Conservation (phyloP, 805 yeast genomes). For the Tanozyma kutaoensis region DNA sequence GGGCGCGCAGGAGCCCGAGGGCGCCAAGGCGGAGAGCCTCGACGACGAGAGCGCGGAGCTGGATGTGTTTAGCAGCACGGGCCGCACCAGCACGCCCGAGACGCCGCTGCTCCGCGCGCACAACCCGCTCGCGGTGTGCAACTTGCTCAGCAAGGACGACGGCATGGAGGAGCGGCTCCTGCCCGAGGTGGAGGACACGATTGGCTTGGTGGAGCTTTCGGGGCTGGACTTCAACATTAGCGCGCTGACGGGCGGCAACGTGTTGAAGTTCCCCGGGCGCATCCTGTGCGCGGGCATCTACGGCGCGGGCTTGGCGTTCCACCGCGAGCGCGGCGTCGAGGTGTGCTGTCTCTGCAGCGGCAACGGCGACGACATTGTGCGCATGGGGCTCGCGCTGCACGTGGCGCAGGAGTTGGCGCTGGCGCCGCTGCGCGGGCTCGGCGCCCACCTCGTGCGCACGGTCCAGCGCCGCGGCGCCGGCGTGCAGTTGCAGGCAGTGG, state of each 20-base stretch:
- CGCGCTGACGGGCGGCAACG: constrained; percentile 42
- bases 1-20: neutral
- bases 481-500: too few species aligned
- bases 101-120: neutral
- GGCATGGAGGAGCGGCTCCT: neutral
- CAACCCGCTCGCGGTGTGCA: neutral
- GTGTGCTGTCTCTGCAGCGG: constrained; percentile 34
- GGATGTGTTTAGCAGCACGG: too few species aligned
- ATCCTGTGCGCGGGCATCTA: constrained; percentile 40
- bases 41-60: too few species aligned
- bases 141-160: neutral
- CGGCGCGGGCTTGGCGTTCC: constrained; percentile 29
- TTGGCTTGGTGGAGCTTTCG: constrained; percentile 22
- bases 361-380: constrained; percentile 42
- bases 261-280: constrained; percentile 34
- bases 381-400: constrained; percentile 23
- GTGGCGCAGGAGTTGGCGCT: too few species aligned
- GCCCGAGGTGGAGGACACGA: constrained; percentile 24
- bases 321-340: constrained; percentile 6
- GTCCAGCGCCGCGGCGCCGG: too few species aligned
- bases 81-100: constrained; percentile 1
- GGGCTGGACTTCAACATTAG: constrained; percentile 1
- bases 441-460: too few species aligned
- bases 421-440: too few species aligned
- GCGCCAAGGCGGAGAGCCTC: too few species aligned